Evolutionary conservation across 352 stramenopile species (phyloP).

Genomic region (Phytophthora pistaciae): DNA sequence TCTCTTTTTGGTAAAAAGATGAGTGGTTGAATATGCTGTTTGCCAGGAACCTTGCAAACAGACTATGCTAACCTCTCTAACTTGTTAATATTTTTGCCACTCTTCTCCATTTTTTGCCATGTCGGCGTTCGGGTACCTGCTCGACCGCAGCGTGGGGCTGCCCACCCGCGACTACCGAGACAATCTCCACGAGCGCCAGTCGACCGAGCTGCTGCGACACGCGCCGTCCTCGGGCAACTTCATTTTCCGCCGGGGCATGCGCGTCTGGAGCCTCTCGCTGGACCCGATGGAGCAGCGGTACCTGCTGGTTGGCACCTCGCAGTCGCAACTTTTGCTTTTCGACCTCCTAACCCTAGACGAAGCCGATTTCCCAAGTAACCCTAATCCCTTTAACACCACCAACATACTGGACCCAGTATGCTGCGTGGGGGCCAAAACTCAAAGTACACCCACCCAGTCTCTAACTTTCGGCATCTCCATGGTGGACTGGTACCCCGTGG

Average conservation of each 20-base stretch:
- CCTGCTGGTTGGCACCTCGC: slow-evolving; percentile 66
- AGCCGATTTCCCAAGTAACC: slow-evolving; percentile 6
- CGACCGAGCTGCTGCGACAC: slow-evolving; percentile 26
- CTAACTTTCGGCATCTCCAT: slow-evolving; percentile 74
- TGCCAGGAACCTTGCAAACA: neutral
- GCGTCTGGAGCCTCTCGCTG: slow-evolving; percentile 67
- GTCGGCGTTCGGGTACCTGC: slow-evolving; percentile 61
- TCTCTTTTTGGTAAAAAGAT: neutral
- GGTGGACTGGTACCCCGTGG: slow-evolving; percentile 90
- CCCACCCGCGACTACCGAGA: slow-evolving; percentile 53
- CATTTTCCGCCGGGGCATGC: slow-evolving; percentile 68
- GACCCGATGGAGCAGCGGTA: slow-evolving; percentile 69
- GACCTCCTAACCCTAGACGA: slow-evolving; percentile 65
- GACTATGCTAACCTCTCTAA: neutral
- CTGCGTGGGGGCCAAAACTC: slow-evolving; percentile 19
- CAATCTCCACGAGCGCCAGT: slow-evolving; percentile 39
- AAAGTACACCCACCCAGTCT: neutral
- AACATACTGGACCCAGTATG: slow-evolving; percentile 41
- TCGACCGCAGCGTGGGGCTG: slow-evolving; percentile 63
- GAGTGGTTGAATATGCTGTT: slow-evolving; percentile 8
- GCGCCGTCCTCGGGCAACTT: slow-evolving; percentile 50
- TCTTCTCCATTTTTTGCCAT: slow-evolving; percentile 1
- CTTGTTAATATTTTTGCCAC: neutral
- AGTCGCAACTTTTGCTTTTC: slow-evolving; percentile 70
- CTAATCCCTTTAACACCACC: slow-evolving; percentile 41